Percentiles rank a stretch among this genome's conserved stretches.
Evolutionary conservation across 164 flowering plant species (phyloP).

Genomic region (Litsea cubeba): DNA sequence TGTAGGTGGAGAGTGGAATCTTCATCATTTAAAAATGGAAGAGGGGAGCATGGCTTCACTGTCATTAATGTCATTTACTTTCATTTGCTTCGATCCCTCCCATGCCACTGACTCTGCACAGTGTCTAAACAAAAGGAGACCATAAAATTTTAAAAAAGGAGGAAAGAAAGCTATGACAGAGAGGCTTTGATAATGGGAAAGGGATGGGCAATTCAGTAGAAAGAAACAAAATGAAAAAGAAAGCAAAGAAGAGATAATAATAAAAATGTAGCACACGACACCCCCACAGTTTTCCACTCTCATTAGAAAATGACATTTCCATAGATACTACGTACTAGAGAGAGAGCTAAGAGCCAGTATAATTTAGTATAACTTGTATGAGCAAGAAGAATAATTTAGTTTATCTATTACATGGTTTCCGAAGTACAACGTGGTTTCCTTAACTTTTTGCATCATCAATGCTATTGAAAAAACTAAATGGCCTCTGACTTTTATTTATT

Average conservation of each 20-base stretch:
- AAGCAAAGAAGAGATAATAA: not conserved
- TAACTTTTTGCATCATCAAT: too few species aligned
- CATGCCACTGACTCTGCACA: not conserved
- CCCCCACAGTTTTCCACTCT: not conserved
- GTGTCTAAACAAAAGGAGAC: not conserved
- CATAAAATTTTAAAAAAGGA: not conserved
- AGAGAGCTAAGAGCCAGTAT: too few species aligned
- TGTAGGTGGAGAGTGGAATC: not conserved
- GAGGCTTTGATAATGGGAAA: not conserved
- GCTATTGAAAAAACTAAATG: too few species aligned
- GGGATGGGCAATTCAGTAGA: not conserved
- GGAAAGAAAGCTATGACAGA: not conserved
- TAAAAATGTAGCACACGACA: not conserved
- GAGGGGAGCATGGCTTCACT: not conserved
- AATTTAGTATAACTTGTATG: too few species aligned
- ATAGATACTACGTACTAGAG: not conserved
- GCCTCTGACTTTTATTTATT: not conserved
- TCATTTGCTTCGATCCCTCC: not conserved
- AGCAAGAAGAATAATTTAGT: too few species aligned
- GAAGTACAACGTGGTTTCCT: too few species aligned
- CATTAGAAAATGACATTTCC: not conserved
- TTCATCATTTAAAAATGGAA: not conserved
- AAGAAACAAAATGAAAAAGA: not conserved
- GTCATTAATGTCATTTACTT: slow-evolving; percentile 4
- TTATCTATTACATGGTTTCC: too few species aligned